Evolutionary conservation across 1,284 basidiomycete species (phyloP).

Genomic region (Anthracocystis panici-leucophaei): DNA sequence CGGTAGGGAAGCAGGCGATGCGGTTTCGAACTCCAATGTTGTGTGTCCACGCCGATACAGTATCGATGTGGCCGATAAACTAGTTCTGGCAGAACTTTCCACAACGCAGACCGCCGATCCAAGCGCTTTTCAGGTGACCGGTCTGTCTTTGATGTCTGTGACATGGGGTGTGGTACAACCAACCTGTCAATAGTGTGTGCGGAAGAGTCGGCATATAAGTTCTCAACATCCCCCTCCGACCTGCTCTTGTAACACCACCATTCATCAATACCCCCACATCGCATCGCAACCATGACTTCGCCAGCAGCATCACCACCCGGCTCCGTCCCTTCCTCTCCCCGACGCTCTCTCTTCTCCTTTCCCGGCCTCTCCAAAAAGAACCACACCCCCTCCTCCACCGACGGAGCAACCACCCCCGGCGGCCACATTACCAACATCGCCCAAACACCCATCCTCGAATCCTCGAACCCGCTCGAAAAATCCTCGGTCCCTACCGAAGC

Average conservation of each 20-base stretch:
- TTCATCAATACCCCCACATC: background rate
- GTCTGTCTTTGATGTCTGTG: no score
- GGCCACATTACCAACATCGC: constrained; percentile 53
- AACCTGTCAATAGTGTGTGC: background rate
- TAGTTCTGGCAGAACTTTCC: background rate
- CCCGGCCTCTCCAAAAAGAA: constrained; percentile 29
- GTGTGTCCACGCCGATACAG: constrained; percentile 5
- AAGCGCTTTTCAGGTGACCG: no score
- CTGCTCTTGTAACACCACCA: background rate
- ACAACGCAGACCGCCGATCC: no score
- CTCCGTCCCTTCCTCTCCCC: constrained; percentile 45
- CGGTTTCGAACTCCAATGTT: background rate
- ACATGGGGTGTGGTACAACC: no score
- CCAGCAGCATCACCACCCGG: constrained; percentile 39
- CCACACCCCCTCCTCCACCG: constrained; percentile 20
- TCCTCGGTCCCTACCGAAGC: constrained; percentile 58
- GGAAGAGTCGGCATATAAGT: constrained; percentile 5
- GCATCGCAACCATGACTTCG: constrained; percentile 30
- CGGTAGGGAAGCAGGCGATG: background rate
- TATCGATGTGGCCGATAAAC: constrained; percentile 2
- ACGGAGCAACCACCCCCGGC: constrained; percentile 36
- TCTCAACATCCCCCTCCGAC: background rate
- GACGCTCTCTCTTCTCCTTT: constrained; percentile 36
- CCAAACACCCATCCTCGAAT: constrained; percentile 66
- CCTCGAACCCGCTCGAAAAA: constrained; percentile 65